Evolutionary conservation across 805 yeast species (phyloP).

Genomic region (Ogataea chonburiensis): DNA sequence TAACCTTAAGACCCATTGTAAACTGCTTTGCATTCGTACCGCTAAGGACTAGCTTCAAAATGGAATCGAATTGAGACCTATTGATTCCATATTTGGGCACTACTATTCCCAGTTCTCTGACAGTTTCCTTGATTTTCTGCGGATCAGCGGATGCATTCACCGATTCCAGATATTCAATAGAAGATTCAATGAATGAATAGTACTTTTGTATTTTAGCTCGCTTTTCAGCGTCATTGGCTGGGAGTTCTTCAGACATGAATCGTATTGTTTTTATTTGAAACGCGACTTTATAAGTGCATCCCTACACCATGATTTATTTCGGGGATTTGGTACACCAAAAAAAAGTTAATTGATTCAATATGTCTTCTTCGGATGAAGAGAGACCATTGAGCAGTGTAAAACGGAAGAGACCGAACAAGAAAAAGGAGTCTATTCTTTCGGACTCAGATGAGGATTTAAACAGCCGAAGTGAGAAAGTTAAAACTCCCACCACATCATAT

Average conservation of each 20-base stretch:
- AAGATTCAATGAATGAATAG: slow-evolving; percentile 13
- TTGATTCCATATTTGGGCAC: slow-evolving; percentile 28
- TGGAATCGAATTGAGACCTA: slow-evolving; percentile 15
- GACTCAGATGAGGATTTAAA: slow-evolving; percentile 16
- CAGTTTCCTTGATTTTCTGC: slow-evolving; percentile 9
- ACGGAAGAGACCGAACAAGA: slow-evolving; percentile 6
- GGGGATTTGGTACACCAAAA: slow-evolving; percentile 1
- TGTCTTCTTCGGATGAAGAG: slow-evolving; percentile 25
- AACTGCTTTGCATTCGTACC: slow-evolving; percentile 15
- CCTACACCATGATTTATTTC: slow-evolving; percentile 1
- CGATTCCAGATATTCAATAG: slow-evolving; percentile 4
- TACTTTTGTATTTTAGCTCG: slow-evolving; percentile 11
- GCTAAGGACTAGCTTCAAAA: slow-evolving; percentile 24
- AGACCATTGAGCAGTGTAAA: slow-evolving; percentile 13
- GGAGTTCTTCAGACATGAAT: background rate
- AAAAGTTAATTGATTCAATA: slow-evolving; percentile 6
- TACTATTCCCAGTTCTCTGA: slow-evolving; percentile 21
- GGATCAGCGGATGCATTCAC: slow-evolving; percentile 1
- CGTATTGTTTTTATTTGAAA: slow-evolving; percentile 8
- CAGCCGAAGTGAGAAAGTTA: background rate
- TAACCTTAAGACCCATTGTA: slow-evolving; percentile 15
- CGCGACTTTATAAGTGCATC: slow-evolving; percentile 10
- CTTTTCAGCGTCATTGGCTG: background rate
- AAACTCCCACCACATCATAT: slow-evolving; percentile 20
- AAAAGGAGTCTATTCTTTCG: slow-evolving; percentile 3